Base-by-base conservation (phyloP, 805 yeast genomes). In the Metschnikowia shivogae region DNA sequence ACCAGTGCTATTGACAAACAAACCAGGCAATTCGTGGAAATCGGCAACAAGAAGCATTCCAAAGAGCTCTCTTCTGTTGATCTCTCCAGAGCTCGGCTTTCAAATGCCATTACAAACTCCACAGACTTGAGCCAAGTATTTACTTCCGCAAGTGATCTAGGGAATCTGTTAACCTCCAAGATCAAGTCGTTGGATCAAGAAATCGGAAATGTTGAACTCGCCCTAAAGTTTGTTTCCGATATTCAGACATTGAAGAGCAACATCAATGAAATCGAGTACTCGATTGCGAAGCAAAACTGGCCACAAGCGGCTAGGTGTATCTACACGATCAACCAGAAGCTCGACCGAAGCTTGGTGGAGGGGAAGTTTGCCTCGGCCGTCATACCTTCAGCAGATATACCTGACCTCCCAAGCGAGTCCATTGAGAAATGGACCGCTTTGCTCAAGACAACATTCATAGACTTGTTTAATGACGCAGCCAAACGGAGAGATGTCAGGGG, bases 311-410 rank as follows among this genome's bases (percentile, higher is more conserved):
- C 96, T 0, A 69, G 68, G 43, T 77, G 89, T 13, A 84, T 89
- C 4, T 53, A 62, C 43, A 61, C 63, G 8, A 62, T 71, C 32
- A 60, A 54, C 20, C 52, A 59, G 27, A 58, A 66, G 45, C 65
- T 92, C 32, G 87, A 95, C 0, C 53, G 62, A 1, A 74, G 71
- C 1, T 59, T 85, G 12, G 68, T 74, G 20, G 52, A 64, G 12
- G 90, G 96, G 14, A 70, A 77, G 44, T 89, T 84, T 62, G 92
- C 95, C 1, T 76, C 81, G 40, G 81, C 74, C 36, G 86, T 86
- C 56, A 92, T 92, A 13, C 99, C 99, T 0, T 81, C 95, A 0
- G 72, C 85, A 9, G 95, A 88, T 45, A 73, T 89, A 12, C 96
- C 97, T 0, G 95, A 88, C 41, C 67, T 77, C 42, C 98, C 99